phyloP scores from a whole-genome alignment of 495 filamentous ascomycete species.

The Aspergillus hancockii region DNA sequence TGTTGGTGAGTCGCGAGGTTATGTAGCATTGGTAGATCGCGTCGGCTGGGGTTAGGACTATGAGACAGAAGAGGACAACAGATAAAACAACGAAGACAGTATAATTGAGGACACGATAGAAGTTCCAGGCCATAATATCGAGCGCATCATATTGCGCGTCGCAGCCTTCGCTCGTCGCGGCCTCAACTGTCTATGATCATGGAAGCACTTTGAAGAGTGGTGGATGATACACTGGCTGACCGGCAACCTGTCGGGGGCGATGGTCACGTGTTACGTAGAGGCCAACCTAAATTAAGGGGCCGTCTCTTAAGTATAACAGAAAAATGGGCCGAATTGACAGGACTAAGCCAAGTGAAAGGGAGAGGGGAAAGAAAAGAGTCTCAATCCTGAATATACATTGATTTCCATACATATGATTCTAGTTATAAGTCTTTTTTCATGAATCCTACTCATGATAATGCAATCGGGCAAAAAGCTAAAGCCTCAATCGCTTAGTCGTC shows the following conservation, averaged over 20 bases:
- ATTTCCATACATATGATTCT: neutral
- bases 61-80: slow-evolving; percentile 67
- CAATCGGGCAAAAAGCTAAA: neutral
- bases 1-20: slow-evolving; percentile 67
- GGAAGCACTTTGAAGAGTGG: neutral
- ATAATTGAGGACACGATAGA: slow-evolving; percentile 80
- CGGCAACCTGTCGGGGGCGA: neutral
- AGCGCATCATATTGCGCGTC: slow-evolving; percentile 26
- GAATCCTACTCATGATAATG: neutral
- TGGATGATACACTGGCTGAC: neutral
- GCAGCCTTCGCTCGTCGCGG: slow-evolving; percentile 2
- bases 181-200: slow-evolving; percentile 3
- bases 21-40: slow-evolving; percentile 75
- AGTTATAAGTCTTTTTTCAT: slow-evolving; percentile 2
- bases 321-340: too few relatives aligned
- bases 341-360: too few relatives aligned
- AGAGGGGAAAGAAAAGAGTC: too few relatives aligned
- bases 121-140: slow-evolving; percentile 48
- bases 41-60: slow-evolving; percentile 82
- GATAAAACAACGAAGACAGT: slow-evolving; percentile 77
- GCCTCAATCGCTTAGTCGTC: slow-evolving; percentile 32
- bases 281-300: too few relatives aligned
- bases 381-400: neutral
- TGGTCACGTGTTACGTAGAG: slow-evolving; percentile 3
- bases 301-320: too few relatives aligned